Percentiles rank a stretch among this genome's conserved stretches.
phyloP scores from a whole-genome alignment of 345 rosid genomes.

The Excoecaria cochinchinensis region DNA sequence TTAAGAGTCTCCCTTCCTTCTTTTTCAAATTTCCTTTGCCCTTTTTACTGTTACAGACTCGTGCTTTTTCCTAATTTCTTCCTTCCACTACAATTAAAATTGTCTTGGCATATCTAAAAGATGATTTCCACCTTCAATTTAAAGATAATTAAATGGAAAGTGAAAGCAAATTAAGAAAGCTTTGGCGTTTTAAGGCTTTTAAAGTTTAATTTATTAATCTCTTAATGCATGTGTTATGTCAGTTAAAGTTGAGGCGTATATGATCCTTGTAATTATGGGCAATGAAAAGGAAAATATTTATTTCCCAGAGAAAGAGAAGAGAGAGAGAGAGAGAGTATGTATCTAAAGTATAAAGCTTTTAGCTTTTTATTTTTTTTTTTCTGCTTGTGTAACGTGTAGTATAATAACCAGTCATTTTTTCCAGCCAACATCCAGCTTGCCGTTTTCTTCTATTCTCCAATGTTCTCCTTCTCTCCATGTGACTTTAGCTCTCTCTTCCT shows the following conservation, averaged over 20 bases:
- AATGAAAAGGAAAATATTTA: neutral
- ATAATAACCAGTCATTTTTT: constrained; percentile 30
- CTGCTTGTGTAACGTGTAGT: constrained; percentile 17
- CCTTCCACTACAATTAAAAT: too few species aligned
- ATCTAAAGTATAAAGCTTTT: neutral
- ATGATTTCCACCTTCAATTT: neutral
- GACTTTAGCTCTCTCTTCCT: constrained; percentile 9
- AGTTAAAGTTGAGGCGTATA: constrained; percentile 22
- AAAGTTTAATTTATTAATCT: constrained; percentile 13
- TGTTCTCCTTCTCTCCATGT: constrained; percentile 25
- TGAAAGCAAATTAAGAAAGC: neutral
- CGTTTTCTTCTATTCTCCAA: constrained; percentile 13
- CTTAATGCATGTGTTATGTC: constrained; percentile 24
- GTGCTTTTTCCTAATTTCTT: neutral
- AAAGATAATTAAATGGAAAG: neutral
- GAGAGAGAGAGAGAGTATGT: neutral
- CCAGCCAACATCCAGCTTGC: constrained; percentile 38
- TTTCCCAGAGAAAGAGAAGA: neutral
- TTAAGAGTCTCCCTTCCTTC: neutral
- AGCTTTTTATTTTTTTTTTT: constrained; percentile 12
- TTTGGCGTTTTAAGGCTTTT: constrained; percentile 9
- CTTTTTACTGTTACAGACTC: neutral
- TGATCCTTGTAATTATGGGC: constrained; percentile 25
- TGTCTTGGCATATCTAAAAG: neutral
- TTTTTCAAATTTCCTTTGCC: neutral